Evolutionary conservation across 2,329 filamentous ascomycete species (phyloP).

Genomic region (Furcasterigmium sp.): DNA sequence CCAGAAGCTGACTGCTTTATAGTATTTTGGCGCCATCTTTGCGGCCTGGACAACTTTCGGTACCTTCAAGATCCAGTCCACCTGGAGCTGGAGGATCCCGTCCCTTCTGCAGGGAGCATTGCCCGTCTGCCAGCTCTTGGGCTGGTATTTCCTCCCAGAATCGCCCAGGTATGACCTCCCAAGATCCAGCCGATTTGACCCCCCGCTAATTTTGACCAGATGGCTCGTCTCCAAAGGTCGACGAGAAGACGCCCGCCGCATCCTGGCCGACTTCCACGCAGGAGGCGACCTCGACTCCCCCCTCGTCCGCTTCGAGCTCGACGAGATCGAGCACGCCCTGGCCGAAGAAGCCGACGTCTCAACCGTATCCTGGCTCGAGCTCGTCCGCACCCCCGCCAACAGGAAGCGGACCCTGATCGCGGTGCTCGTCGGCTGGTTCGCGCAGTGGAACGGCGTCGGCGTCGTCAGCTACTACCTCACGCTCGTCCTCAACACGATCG

Average conservation of each 20-base stretch:
- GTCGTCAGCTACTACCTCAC: slow-evolving; percentile 32
- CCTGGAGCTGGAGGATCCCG: slow-evolving; percentile 21
- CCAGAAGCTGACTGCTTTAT: not conserved
- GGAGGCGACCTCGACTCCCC: slow-evolving; percentile 24
- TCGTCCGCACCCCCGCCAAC: slow-evolving; percentile 21
- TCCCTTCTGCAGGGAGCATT: slow-evolving; percentile 18
- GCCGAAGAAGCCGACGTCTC: not conserved
- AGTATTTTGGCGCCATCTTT: slow-evolving; percentile 22
- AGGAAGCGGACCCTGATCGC: slow-evolving; percentile 19
- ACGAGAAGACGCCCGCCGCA: slow-evolving; percentile 4
- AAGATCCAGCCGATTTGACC: no score
- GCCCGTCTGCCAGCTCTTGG: slow-evolving; percentile 16
- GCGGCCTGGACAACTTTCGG: slow-evolving; percentile 22
- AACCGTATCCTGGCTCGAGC: slow-evolving; percentile 3
- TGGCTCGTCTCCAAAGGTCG: slow-evolving; percentile 8
- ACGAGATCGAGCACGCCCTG: slow-evolving; percentile 28
- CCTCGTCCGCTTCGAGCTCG: slow-evolving; percentile 33
- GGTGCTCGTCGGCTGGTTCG: slow-evolving; percentile 16
- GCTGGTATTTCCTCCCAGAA: slow-evolving; percentile 18
- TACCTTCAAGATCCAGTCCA: slow-evolving; percentile 15
- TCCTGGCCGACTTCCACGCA: slow-evolving; percentile 19
- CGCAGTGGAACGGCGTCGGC: slow-evolving; percentile 22
- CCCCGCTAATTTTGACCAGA: not conserved
- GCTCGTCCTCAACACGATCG: slow-evolving; percentile 22
- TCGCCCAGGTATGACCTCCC: slow-evolving; percentile 9